Conservation (phyloP, 345 rosid genomes). For the Geranium brycei region DNA sequence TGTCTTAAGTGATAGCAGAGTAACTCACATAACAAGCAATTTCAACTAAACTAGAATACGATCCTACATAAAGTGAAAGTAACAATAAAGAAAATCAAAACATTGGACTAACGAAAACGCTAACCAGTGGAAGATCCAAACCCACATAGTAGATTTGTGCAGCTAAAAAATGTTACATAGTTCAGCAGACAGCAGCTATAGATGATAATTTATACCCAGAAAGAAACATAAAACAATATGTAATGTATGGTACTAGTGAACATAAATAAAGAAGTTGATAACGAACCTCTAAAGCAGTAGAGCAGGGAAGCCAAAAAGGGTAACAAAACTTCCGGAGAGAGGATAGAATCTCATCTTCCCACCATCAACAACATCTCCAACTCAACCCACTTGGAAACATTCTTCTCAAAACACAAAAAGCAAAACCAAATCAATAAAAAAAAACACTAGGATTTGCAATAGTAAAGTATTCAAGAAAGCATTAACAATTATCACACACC, state of each 20-base stretch:
- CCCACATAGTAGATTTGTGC: too few relatives aligned
- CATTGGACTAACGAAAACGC: too few relatives aligned
- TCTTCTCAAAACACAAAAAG: conserved; percentile 2
- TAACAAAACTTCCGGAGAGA: conserved; percentile 29
- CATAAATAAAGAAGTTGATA: conserved; percentile 2
- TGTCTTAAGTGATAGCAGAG: too few relatives aligned
- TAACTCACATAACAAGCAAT: too few relatives aligned
- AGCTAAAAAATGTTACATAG: too few relatives aligned
- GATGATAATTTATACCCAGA: background rate
- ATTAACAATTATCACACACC: background rate
- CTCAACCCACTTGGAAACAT: background rate
- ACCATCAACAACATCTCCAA: conserved; percentile 5
- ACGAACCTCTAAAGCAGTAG: conserved; percentile 15
- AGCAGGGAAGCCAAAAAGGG: background rate
- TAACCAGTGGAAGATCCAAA: too few relatives aligned
- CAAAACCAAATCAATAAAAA: background rate
- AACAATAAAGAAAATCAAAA: too few relatives aligned
- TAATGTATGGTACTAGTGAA: background rate
- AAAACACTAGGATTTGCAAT: background rate
- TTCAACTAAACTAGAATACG: too few relatives aligned
- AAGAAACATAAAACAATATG: background rate
- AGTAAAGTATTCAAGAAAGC: background rate
- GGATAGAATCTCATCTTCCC: conserved; percentile 46
- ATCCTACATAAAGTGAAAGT: too few relatives aligned
- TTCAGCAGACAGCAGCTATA: too few relatives aligned